A percentile compares a stretch with the other conserved stretches of the same genome.
phyloP scores from a whole-genome alignment of 225 moss, liverwort and hornwort species.

The Marchantia polymorpha region DNA sequence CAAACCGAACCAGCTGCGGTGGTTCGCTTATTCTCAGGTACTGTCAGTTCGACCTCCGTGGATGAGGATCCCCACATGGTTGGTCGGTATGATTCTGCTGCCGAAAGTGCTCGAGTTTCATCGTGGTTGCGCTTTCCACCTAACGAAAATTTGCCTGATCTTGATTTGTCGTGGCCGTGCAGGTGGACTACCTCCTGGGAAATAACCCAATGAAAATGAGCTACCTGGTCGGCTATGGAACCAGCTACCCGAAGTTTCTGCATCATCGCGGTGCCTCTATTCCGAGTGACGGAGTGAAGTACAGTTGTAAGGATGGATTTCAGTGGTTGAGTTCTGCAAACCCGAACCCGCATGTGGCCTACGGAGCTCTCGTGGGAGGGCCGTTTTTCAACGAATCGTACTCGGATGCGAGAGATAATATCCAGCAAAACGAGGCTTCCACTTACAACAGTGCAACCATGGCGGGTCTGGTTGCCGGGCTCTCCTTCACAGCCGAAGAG shows the following conservation, averaged over 20 bases:
- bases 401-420: conserved; percentile 51
- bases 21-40: conserved; percentile 84
- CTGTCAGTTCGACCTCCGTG: not conserved
- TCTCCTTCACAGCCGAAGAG: conserved; percentile 39
- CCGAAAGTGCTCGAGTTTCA: not conserved
- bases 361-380: conserved; percentile 82
- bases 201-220: conserved; percentile 64
- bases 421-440: conserved; percentile 70
- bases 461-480: conserved; percentile 77
- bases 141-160: too few species aligned
- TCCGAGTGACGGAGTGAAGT: conserved; percentile 41
- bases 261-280: conserved; percentile 90
- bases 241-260: conserved; percentile 51
- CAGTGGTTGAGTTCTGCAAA: conserved; percentile 45
- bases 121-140: not conserved
- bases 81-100: not conserved
- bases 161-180: conserved; percentile 9
- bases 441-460: conserved; percentile 71
- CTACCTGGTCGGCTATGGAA: conserved; percentile 84
- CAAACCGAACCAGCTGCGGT: conserved; percentile 58
- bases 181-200: conserved; percentile 80
- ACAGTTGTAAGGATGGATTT: conserved; percentile 59
- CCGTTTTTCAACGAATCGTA: conserved; percentile 66
- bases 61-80: not conserved
- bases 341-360: conserved; percentile 69